phyloP scores from a whole-genome alignment of 2,329 filamentous ascomycete genomes.

The Atkinsonella texensis region DNA sequence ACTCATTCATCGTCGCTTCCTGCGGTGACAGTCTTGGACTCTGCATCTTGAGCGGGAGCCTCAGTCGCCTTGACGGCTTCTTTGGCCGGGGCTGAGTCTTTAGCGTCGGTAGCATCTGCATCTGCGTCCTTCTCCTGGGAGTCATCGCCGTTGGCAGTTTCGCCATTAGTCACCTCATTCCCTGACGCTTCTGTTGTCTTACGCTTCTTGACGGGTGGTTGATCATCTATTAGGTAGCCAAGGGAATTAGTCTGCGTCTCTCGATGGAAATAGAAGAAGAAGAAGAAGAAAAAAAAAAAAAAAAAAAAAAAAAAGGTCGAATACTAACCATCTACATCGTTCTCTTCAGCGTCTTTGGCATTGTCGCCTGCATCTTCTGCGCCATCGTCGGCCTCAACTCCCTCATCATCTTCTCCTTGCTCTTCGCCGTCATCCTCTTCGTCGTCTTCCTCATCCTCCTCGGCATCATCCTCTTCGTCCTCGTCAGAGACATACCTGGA shows the following conservation, averaged over 20 bases:
- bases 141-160: slow-evolving; percentile 22
- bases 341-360: slow-evolving; percentile 15
- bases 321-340: slow-evolving; percentile 25
- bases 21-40: slow-evolving; percentile 18
- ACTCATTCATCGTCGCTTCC: slow-evolving; percentile 18
- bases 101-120: slow-evolving; percentile 14
- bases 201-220: slow-evolving; percentile 39
- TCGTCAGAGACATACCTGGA: slow-evolving; percentile 24
- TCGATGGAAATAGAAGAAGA: neutral
- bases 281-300: no score
- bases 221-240: slow-evolving; percentile 17
- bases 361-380: slow-evolving; percentile 8
- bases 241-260: neutral
- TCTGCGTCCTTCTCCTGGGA: slow-evolving; percentile 18
- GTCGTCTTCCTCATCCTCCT: slow-evolving; percentile 28
- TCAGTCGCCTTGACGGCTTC: slow-evolving; percentile 15
- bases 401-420: slow-evolving; percentile 21
- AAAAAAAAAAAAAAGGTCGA: neutral
- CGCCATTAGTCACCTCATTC: slow-evolving; percentile 21
- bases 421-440: slow-evolving; percentile 26
- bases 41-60: slow-evolving; percentile 11
- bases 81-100: slow-evolving; percentile 15
- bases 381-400: slow-evolving; percentile 14
- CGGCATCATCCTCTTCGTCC: slow-evolving; percentile 29
- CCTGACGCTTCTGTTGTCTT: slow-evolving; percentile 29